phyloP scores from a whole-genome alignment of 2,329 filamentous ascomycete genomes.

The Monosporascus cannonballus region DNA sequence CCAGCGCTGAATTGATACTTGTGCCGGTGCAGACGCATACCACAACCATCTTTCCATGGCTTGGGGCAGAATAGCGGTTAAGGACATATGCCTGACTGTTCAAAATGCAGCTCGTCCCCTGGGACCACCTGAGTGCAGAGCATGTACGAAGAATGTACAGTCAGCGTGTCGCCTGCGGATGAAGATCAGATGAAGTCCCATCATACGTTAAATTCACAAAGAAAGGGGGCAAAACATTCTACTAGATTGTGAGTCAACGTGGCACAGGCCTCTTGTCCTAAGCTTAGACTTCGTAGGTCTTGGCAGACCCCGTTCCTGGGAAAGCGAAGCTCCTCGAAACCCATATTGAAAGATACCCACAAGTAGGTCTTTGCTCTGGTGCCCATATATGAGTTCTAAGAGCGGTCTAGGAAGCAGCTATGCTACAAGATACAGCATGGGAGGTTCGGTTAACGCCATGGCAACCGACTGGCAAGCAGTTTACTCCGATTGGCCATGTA shows the following conservation, averaged over 20 bases:
- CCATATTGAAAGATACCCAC: slow-evolving; percentile 24
- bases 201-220: slow-evolving; percentile 28
- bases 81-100: slow-evolving; percentile 1
- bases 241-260: slow-evolving; percentile 29
- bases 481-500: slow-evolving; percentile 35
- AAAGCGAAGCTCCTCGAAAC: slow-evolving; percentile 22
- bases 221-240: slow-evolving; percentile 30
- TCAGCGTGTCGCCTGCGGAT: slow-evolving; percentile 40
- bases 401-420: slow-evolving; percentile 23
- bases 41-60: background rate
- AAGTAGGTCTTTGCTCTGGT: slow-evolving; percentile 16
- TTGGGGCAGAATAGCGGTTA: slow-evolving; percentile 1
- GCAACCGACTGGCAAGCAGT: slow-evolving; percentile 23
- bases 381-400: slow-evolving; percentile 1
- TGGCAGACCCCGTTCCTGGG: slow-evolving; percentile 24
- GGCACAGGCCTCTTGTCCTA: slow-evolving; percentile 4
- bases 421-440: slow-evolving; percentile 29
- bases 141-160: slow-evolving; percentile 35
- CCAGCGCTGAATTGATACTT: background rate
- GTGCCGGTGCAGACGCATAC: background rate
- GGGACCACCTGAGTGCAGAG: slow-evolving; percentile 33
- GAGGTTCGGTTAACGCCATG: slow-evolving; percentile 21
- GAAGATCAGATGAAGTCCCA: slow-evolving; percentile 32
- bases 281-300: slow-evolving; percentile 15
- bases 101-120: slow-evolving; percentile 32